Percentiles rank a stretch among this genome's conserved stretches.
These are phyloP conservation scores for Plasmodium inui DNA, from an alignment of 169 alveolate genomes.

Conservation along the genomic window DNA sequence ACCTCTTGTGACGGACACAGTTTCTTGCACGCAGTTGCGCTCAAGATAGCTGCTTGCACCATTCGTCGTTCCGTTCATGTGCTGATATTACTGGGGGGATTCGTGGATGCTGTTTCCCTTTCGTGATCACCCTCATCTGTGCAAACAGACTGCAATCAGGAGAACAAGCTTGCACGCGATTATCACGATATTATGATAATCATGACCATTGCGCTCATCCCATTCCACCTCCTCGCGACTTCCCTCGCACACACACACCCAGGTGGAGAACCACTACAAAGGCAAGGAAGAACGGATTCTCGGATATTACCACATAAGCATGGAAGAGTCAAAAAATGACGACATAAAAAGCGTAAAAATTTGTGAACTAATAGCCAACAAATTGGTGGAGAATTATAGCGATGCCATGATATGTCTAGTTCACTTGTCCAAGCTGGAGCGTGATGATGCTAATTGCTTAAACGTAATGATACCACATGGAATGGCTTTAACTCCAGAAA, in stretches of 20 bases:
- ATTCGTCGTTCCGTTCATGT: not conserved
- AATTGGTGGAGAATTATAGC: constrained; percentile 33
- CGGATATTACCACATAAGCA: constrained; percentile 56
- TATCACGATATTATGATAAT: not conserved
- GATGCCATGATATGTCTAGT: constrained; percentile 66
- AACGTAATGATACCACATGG: constrained; percentile 17
- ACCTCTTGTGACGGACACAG: not conserved
- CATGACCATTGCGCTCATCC: not conserved
- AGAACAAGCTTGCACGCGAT: not conserved
- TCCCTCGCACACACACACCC: not conserved
- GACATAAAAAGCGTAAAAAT: constrained; percentile 56
- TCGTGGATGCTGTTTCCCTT: not conserved
- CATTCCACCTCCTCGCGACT: not conserved
- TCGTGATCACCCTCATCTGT: not conserved
- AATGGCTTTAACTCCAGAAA: not conserved
- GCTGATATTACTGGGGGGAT: not conserved
- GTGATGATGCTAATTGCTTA: constrained; percentile 32
- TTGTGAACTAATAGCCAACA: constrained; percentile 51
- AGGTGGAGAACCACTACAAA: constrained; percentile 66
- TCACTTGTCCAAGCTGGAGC: constrained; percentile 19
- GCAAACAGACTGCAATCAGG: not conserved
- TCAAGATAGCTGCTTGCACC: not conserved
- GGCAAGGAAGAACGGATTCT: constrained; percentile 40
- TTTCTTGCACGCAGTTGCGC: not conserved
- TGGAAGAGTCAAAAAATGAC: constrained; percentile 45